Evolutionary conservation across 1,284 basidiomycete genomes (phyloP), one percentile per base, ranked within the genome.

Genomic region (Xanthoconium separans): DNA sequence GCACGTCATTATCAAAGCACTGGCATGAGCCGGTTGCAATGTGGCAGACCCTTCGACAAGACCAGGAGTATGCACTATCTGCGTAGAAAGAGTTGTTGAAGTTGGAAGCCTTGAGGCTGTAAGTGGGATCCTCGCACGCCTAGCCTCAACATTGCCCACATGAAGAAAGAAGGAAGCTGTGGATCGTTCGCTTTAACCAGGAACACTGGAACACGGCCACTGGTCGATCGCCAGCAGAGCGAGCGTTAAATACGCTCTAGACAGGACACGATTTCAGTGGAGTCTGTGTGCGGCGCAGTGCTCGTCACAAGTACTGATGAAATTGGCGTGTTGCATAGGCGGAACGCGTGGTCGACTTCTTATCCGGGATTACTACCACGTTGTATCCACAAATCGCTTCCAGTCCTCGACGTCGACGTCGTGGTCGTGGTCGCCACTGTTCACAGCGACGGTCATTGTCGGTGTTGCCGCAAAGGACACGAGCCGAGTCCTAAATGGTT

Each of bases 281-380:
- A 45, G 37, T 37, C 39, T 27, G 9, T 13, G 33, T 34, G n/a
- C n/a, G n/a, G n/a, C n/a, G n/a, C n/a, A n/a, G n/a, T n/a, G n/a
- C n/a, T n/a, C n/a, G 33, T 34, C 15, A 24, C 24, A 24, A 24
- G 24, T 24, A 24, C 24, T 16, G 36, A 58, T 61, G 48, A 60
- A 59, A 51, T 48, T 15, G 39, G 53, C 51, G 49, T 62, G 61
- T 49, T 53, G 47, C 37, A 39, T 27, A 24, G 29, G 10, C 37
- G 30, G 59, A 44, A 49, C 57, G 36, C 6, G 24, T 24, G 24
- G 24, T 24, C 24, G 6, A 24, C 6, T 47, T 18, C 58, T 31
- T 48, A n/a, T 59, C n/a, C 24, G 6, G 24, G 24, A 24, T 24
- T 24, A 11, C 30, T 13, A 33, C 37, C 29, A 22, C 22, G 46